Percentiles rank a stretch among this genome's conserved stretches.
These are phyloP conservation scores for Letharia columbiana DNA, from an alignment of 495 filamentous ascomycete species.

Conservation along the genomic window DNA sequence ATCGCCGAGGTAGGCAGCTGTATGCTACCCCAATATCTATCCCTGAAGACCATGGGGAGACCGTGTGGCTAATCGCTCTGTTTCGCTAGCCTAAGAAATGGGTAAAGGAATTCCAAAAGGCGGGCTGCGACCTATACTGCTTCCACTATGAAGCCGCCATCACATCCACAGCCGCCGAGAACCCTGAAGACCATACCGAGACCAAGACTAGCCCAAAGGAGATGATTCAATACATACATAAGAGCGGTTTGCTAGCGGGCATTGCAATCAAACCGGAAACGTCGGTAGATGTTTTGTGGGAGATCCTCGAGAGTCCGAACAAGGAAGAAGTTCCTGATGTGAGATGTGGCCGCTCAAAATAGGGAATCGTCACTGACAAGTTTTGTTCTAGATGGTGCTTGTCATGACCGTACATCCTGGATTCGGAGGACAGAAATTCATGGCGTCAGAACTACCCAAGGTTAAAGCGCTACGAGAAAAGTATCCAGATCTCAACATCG, in stretches of 20 bases:
- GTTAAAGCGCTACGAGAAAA: slow-evolving; percentile 70
- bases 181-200: slow-evolving; percentile 55
- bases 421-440: slow-evolving; percentile 98
- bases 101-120: slow-evolving; percentile 87
- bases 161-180: slow-evolving; percentile 70
- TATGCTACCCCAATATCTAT: slow-evolving; percentile 5
- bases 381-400: slow-evolving; percentile 71
- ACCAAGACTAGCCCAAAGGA: slow-evolving; percentile 69
- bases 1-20: slow-evolving; percentile 70
- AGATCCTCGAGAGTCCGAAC: slow-evolving; percentile 64
- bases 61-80: slow-evolving; percentile 9
- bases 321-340: slow-evolving; percentile 83
- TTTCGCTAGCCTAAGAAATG: slow-evolving; percentile 82
- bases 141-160: slow-evolving; percentile 99
- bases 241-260: slow-evolving; percentile 78
- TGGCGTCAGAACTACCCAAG: slow-evolving; percentile 90
- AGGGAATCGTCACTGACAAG: slow-evolving; percentile 13
- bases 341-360: slow-evolving; percentile 29
- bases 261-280: slow-evolving; percentile 95
- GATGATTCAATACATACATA: slow-evolving; percentile 84
- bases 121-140: slow-evolving; percentile 95
- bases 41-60: not conserved
- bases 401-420: slow-evolving; percentile 98
- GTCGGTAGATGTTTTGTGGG: slow-evolving; percentile 79
- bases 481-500: slow-evolving; percentile 90